These are phyloP conservation scores for Blastobotrys serpentis DNA, from an alignment of 1,139 yeast genomes.

Conservation along the genomic window DNA sequence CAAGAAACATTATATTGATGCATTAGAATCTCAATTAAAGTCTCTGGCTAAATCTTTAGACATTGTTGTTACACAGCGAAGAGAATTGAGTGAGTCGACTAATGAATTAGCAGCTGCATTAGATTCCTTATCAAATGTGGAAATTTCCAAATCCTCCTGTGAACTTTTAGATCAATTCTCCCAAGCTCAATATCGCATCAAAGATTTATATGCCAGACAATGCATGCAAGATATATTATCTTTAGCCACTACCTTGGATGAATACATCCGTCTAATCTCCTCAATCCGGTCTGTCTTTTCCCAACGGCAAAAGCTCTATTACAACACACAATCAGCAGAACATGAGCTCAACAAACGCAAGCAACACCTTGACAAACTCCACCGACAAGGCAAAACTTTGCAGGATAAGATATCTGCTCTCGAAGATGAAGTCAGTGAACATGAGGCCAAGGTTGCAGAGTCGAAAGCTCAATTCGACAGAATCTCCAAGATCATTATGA, in stretches of 20 bases:
- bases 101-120: constrained; percentile 60
- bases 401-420: constrained; percentile 58
- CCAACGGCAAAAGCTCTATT: constrained; percentile 69
- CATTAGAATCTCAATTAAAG: constrained; percentile 69
- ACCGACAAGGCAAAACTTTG: constrained; percentile 56
- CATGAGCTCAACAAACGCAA: constrained; percentile 50
- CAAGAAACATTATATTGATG: constrained; percentile 67
- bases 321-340: constrained; percentile 55
- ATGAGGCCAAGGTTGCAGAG: constrained; percentile 56
- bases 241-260: constrained; percentile 83
- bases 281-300: constrained; percentile 74
- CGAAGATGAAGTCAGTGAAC: constrained; percentile 56
- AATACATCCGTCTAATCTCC: constrained; percentile 73
- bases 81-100: constrained; percentile 65
- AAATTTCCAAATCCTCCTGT: constrained; percentile 66
- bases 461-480: constrained; percentile 60
- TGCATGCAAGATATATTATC: constrained; percentile 86
- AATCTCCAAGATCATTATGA: constrained; percentile 62
- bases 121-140: constrained; percentile 65
- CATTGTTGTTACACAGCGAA: constrained; percentile 68
- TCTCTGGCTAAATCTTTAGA: constrained; percentile 72
- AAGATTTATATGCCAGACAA: constrained; percentile 73
- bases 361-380: constrained; percentile 52
- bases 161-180: constrained; percentile 65
- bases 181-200: constrained; percentile 66